Conservation (phyloP, 192 early-diverging fungal species). For the Backusella parvicylindrica region DNA sequence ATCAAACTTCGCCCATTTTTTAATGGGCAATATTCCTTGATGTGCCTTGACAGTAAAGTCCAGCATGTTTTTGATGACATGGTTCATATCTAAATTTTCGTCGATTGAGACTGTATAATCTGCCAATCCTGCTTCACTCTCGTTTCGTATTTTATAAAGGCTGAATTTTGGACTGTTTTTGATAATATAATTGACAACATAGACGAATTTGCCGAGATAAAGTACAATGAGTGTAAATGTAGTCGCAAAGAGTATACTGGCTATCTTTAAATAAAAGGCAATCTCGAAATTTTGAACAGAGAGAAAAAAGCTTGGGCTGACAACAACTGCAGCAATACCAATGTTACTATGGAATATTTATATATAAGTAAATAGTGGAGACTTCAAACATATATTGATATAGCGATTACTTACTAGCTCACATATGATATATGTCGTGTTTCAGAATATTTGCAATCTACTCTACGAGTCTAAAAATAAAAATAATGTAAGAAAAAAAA, state of each 20-base stretch:
- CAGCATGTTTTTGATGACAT: slow-evolving; percentile 9
- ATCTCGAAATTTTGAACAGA: slow-evolving; percentile 3
- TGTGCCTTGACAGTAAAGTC: slow-evolving; percentile 13
- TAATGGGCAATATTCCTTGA: slow-evolving; percentile 26
- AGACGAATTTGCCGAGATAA: slow-evolving; percentile 12
- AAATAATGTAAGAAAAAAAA: slow-evolving; percentile 1
- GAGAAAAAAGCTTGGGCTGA: slow-evolving; percentile 14
- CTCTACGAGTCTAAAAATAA: slow-evolving; percentile 33
- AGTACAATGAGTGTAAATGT: slow-evolving; percentile 17
- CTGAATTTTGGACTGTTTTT: neutral
- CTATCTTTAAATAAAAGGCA: slow-evolving; percentile 15
- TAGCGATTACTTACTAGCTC: slow-evolving; percentile 38
- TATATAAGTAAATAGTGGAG: neutral
- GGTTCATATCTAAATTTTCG: neutral
- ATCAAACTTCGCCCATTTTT: slow-evolving; percentile 11
- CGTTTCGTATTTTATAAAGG: neutral
- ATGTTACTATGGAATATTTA: slow-evolving; percentile 6
- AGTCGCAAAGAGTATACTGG: slow-evolving; percentile 7
- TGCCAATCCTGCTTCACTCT: neutral
- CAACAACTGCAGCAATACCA: slow-evolving; percentile 7
- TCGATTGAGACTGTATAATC: neutral
- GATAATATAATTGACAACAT: neutral
- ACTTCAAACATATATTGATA: neutral
- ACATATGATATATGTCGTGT: slow-evolving; percentile 45
- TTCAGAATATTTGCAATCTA: slow-evolving; percentile 43